Evolutionary conservation across 2,329 filamentous ascomycete species (phyloP).

Genomic region (Exophiala sideris): DNA sequence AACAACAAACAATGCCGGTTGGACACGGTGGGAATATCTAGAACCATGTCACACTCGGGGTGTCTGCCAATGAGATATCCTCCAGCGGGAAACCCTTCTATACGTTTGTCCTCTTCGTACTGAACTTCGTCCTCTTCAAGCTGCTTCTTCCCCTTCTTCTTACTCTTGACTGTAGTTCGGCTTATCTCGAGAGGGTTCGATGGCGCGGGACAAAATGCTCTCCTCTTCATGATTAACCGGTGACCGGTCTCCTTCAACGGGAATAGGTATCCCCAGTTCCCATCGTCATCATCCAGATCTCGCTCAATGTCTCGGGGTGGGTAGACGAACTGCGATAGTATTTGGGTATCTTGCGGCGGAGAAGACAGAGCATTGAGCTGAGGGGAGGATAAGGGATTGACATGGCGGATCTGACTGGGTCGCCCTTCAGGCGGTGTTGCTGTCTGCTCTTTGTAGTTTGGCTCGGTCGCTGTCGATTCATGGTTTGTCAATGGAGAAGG

Average conservation of each 20-base stretch:
- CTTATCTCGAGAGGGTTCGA: conserved; percentile 40
- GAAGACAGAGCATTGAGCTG: conserved; percentile 51
- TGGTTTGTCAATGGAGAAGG: conserved; percentile 76
- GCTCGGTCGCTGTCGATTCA: conserved; percentile 59
- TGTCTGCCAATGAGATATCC: conserved; percentile 92
- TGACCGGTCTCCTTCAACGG: conserved; percentile 72
- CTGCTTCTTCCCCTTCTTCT: conserved; percentile 47
- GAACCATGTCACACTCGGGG: conserved; percentile 79
- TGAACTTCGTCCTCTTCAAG: conserved; percentile 53
- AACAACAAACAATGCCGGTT: conserved; percentile 64
- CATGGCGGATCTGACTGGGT: conserved; percentile 51
- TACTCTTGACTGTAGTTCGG: conserved; percentile 37
- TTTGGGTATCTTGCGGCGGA: conserved; percentile 73
- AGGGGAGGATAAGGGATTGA: conserved; percentile 47
- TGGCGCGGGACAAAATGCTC: conserved; percentile 65
- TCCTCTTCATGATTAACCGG: conserved; percentile 70
- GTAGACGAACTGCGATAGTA: conserved; percentile 76
- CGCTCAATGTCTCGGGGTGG: conserved; percentile 69
- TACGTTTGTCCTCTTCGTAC: conserved; percentile 61
- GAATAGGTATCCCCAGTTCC: conserved; percentile 93
- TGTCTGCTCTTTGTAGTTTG: conserved; percentile 61
- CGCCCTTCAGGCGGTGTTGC: conserved; percentile 64
- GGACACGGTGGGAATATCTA: conserved; percentile 77
- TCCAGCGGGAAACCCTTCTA: conserved; percentile 61
- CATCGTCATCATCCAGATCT: conserved; percentile 76